These are phyloP conservation scores for Stachybotrys elegans DNA, from an alignment of 2,329 filamentous ascomycete genomes.

Conservation along the genomic window DNA sequence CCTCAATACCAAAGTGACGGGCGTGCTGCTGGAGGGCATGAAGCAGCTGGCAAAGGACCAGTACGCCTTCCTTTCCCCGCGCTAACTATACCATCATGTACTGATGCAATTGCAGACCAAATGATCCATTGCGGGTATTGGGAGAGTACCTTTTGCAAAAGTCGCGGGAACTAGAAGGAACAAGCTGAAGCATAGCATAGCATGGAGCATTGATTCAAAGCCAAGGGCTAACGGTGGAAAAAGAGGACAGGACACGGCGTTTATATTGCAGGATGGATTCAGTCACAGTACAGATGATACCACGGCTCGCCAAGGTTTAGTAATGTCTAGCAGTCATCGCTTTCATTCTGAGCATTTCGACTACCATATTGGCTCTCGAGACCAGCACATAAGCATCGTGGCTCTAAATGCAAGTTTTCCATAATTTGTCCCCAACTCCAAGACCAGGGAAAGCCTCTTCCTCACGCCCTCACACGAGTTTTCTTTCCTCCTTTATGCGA, in stretches of 20 bases:
- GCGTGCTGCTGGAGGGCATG: slow-evolving; percentile 67
- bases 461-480: slow-evolving; percentile 17
- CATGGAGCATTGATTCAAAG: not conserved
- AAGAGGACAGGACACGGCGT: slow-evolving; percentile 16
- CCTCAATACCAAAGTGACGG: slow-evolving; percentile 66
- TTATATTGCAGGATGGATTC: too few species aligned
- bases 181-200: slow-evolving; percentile 11
- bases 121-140: slow-evolving; percentile 62
- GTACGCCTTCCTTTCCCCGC: slow-evolving; percentile 43
- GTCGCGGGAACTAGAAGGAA: slow-evolving; percentile 57
- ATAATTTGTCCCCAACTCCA: slow-evolving; percentile 39
- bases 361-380: slow-evolving; percentile 24
- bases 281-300: slow-evolving; percentile 16
- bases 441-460: slow-evolving; percentile 32
- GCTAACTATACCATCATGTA: not conserved
- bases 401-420: slow-evolving; percentile 40
- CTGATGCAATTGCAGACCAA: slow-evolving; percentile 41
- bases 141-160: slow-evolving; percentile 67
- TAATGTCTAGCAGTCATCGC: slow-evolving; percentile 25
- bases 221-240: too few species aligned
- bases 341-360: slow-evolving; percentile 29
- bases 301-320: slow-evolving; percentile 20
- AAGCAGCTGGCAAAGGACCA: slow-evolving; percentile 66
- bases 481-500: slow-evolving; percentile 61
- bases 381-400: slow-evolving; percentile 34